Percentiles rank a stretch among this genome's conserved stretches.
Conservation (phyloP, 164 flowering plant genomes). For the Macadamia integrifolia region DNA sequence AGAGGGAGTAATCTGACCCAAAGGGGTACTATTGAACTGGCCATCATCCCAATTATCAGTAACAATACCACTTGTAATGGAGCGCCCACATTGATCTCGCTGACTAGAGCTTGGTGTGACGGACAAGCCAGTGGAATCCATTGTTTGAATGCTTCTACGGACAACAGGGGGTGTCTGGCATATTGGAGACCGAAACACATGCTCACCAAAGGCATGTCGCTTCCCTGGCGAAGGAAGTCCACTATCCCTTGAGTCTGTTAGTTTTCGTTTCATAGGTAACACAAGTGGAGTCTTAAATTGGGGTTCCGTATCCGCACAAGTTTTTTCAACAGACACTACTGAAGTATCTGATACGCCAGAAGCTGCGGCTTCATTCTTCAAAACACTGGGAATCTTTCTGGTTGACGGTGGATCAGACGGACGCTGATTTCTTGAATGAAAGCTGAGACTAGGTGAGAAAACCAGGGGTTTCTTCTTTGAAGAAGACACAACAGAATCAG, state of each 20-base stretch:
- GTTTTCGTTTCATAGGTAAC: conserved; percentile 77
- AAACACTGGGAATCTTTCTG: conserved; percentile 25
- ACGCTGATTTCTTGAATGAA: conserved; percentile 38
- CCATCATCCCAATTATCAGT: conserved; percentile 45
- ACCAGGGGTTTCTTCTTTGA: conserved; percentile 51
- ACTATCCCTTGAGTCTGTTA: conserved; percentile 57
- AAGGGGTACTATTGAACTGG: conserved; percentile 23
- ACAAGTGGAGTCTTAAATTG: conserved; percentile 59
- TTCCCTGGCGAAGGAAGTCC: conserved; percentile 44
- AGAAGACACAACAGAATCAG: conserved; percentile 32
- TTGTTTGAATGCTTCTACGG: conserved; percentile 35
- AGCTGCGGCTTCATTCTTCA: conserved; percentile 28
- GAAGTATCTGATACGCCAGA: conserved; percentile 34
- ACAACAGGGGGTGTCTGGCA: conserved; percentile 39
- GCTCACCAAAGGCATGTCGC: conserved; percentile 52
- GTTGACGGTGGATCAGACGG: conserved; percentile 25
- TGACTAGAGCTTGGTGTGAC: conserved; percentile 38
- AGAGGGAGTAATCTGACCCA: conserved; percentile 28
- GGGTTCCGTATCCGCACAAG: conserved; percentile 36
- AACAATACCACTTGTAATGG: conserved; percentile 18
- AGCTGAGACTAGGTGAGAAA: conserved; percentile 48
- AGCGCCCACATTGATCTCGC: conserved; percentile 36
- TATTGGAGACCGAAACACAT: conserved; percentile 47
- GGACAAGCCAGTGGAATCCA: conserved; percentile 38
- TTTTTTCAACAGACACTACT: conserved; percentile 19